Conservation (phyloP, 768 basidiomycete species). For the Leucosporidium scottii region DNA sequence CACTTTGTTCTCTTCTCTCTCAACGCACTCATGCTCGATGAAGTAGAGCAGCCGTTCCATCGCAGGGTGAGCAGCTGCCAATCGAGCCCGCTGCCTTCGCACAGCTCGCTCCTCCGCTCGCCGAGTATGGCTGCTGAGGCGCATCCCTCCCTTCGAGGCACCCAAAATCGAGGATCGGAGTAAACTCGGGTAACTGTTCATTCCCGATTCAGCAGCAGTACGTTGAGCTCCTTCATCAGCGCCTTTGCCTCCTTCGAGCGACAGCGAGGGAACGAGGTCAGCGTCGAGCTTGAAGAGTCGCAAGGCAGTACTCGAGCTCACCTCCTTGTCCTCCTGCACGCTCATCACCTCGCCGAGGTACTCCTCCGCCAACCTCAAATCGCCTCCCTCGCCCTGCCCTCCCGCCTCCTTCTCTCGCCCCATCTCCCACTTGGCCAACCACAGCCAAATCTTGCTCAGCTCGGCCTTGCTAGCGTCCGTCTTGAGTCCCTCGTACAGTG, state of each 20-base stretch:
- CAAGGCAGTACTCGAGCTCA: background rate
- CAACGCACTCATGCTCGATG: too few species aligned
- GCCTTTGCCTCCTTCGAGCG: conserved; percentile 17
- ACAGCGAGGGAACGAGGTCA: background rate
- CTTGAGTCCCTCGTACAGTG: conserved; percentile 38
- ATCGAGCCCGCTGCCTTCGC: too few species aligned
- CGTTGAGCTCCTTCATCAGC: conserved; percentile 25
- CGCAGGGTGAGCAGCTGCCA: too few species aligned
- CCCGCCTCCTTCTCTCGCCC: background rate
- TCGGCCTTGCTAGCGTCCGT: conserved; percentile 2
- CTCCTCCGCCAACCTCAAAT: conserved; percentile 20
- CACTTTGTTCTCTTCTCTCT: too few species aligned
- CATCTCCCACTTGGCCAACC: conserved; percentile 29
- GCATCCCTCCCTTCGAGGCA: too few species aligned
- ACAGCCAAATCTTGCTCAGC: conserved; percentile 19
- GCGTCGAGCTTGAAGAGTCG: too few species aligned
- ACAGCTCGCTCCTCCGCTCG: too few species aligned
- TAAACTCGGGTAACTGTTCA: too few species aligned
- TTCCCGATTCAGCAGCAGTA: conserved; percentile 21
- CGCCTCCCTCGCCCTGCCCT: conserved; percentile 6
- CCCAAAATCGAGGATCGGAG: too few species aligned
- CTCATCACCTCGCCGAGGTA: conserved; percentile 9
- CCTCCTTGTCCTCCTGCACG: conserved; percentile 26
- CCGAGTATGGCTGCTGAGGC: too few species aligned
- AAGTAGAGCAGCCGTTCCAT: too few species aligned